Conservation (phyloP, 257 asterid genomes). For the Solanum bulbocastanum region DNA sequence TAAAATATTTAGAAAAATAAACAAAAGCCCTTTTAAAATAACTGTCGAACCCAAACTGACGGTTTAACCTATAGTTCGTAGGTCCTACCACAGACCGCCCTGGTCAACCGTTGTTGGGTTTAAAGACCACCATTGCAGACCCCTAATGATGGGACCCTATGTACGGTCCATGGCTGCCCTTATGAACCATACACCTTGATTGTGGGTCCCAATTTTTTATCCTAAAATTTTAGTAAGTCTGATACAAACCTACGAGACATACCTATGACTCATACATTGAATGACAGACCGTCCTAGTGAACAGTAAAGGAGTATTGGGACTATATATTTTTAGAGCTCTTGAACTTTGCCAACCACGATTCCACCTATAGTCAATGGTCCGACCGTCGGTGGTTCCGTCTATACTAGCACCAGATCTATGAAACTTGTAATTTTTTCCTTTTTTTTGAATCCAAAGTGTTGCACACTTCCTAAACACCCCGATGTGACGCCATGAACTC, state of each 20-base stretch:
- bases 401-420: not conserved
- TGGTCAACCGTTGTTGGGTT: not conserved
- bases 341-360: not conserved
- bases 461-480: not conserved
- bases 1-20: too few relatives aligned
- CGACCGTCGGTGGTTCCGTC: not conserved
- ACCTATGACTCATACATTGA: not conserved
- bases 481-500: not conserved
- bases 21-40: too few relatives aligned
- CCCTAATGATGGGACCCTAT: not conserved
- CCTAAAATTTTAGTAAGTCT: not conserved
- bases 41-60: too few relatives aligned
- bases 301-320: not conserved
- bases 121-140: not conserved
- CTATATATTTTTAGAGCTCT: not conserved
- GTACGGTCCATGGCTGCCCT: not conserved
- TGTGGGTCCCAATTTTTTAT: not conserved
- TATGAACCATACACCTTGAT: not conserved
- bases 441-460: fast-evolving
- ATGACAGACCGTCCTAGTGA: not conserved
- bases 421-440: not conserved
- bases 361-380: too few relatives aligned
- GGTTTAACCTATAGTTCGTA: fast-evolving
- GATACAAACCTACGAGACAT: not conserved
- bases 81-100: not conserved